Percentiles rank a stretch among this genome's conserved stretches.
Evolutionary conservation across 225 moss, liverwort and hornwort genomes (phyloP).

Genomic region (Antitrichia curtipendula): DNA sequence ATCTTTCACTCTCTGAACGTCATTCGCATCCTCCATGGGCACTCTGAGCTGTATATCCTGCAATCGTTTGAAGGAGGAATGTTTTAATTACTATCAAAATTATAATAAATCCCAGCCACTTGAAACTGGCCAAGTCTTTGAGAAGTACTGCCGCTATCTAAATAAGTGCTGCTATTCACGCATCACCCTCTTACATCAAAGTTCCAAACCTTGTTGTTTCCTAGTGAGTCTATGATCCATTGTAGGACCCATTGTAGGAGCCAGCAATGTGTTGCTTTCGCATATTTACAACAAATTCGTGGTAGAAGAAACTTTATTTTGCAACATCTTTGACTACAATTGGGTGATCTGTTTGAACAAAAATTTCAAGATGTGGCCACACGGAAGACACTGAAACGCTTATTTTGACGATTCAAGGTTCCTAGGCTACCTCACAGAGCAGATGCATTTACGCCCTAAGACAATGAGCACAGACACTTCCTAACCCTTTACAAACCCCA

Average conservation of each 20-base stretch:
- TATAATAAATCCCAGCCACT: no score
- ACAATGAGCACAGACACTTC: background rate
- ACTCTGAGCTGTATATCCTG: constrained; percentile 30
- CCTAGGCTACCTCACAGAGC: no score
- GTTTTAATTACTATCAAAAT: background rate
- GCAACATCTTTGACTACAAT: no score
- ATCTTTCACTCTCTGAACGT: constrained; percentile 21
- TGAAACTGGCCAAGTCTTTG: no score
- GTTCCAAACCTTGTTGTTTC: no score
- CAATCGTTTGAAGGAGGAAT: background rate
- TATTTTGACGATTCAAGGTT: background rate
- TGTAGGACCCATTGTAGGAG: no score
- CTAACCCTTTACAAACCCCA: background rate
- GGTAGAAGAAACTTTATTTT: no score
- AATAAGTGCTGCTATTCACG: no score
- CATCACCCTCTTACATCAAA: no score
- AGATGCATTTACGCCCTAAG: background rate
- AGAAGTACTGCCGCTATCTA: no score
- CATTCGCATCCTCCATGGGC: constrained; percentile 25
- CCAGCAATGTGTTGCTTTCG: no score
- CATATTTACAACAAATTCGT: background rate
- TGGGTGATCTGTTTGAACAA: background rate
- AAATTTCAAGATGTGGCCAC: background rate
- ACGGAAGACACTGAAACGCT: background rate
- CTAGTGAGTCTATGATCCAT: no score